Base-by-base conservation (phyloP, 768 basidiomycete genomes). In the Phylloporus sp. region DNA sequence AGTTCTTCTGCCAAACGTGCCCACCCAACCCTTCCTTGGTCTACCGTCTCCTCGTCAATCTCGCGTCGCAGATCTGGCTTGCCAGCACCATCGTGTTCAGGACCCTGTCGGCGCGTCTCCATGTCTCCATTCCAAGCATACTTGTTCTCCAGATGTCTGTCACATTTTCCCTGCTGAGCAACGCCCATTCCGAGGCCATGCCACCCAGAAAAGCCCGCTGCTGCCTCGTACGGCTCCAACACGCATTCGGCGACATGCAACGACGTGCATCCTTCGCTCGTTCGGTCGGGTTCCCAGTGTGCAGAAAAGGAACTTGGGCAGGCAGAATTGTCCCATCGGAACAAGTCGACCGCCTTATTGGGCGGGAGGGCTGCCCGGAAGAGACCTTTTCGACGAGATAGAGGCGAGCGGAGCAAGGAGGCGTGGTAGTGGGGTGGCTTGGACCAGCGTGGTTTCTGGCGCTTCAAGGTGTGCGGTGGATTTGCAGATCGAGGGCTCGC, bases 151-250 rank as follows among this genome's bases (percentile, higher is more conserved):
- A 16, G 7, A 26, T n/a, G n/a, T n/a, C n/a, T n/a, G n/a, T n/a
- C n/a, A n/a, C 26, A 24, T 20, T 51, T 24, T 34, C 29, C 28
- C 16, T 39, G 16, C n/a, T 24, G 49, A 34, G 47, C 29, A 48
- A 46, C 23, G 20, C 49, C 64, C 12, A 54, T 22, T 16, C 63
- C 57, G 28, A 66, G 54, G 22, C 65, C 65, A 22, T 52, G 55
- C 65, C 65, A 67, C 4, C 65, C 65, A 46, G 50, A 67, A 58
- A 66, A 66, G 42, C 63, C 65, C 5, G 61, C 57, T 1, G 66
- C 59, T 0, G 66, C 61, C 46, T 66, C 65, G 49, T 66, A 66
- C 12, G 65, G 53, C 16, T 44, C 56, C 41, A 66, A 36, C 5
- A 55, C 58, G 0, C 50, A 60, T 34, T 66, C 65, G n/a, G 52